These are phyloP conservation scores for Cladosporium cucumerinum DNA, from an alignment of 2,329 filamentous ascomycete species.

Conservation along the genomic window DNA sequence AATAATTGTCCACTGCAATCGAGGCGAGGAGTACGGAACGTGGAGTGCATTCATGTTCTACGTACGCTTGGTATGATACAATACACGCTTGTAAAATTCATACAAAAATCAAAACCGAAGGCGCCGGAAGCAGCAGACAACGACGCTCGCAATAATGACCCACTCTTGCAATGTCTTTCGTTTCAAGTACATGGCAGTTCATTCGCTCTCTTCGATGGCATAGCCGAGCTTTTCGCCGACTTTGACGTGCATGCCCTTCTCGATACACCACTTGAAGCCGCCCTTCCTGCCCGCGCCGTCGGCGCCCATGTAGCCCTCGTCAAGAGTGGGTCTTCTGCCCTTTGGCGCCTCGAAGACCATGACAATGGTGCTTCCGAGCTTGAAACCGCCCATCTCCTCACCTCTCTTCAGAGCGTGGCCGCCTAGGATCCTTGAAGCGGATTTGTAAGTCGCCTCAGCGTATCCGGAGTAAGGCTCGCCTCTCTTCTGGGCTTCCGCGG, in stretches of 20 bases:
- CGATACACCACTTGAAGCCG: conserved; percentile 82
- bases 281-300: conserved; percentile 42
- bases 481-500: conserved; percentile 69
- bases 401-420: conserved; percentile 82
- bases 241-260: conserved; percentile 83
- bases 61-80: background rate
- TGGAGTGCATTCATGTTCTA: background rate
- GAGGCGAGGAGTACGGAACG: no score
- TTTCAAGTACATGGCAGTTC: background rate
- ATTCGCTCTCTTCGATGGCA: conserved; percentile 53
- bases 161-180: background rate
- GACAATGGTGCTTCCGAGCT: conserved; percentile 90
- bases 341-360: conserved; percentile 93
- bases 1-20: no score
- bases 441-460: conserved; percentile 82
- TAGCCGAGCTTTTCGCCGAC: conserved; percentile 83
- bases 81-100: background rate
- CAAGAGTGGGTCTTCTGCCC: conserved; percentile 53
- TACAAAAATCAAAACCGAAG: background rate
- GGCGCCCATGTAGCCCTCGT: conserved; percentile 56
- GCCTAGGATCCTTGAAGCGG: conserved; percentile 70
- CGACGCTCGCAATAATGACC: background rate
- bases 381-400: conserved; percentile 98
- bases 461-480: conserved; percentile 89
- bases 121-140: background rate